These are phyloP conservation scores for Coemansia sp. DNA, from an alignment of 192 early-diverging fungal species.

Conservation along the genomic window DNA sequence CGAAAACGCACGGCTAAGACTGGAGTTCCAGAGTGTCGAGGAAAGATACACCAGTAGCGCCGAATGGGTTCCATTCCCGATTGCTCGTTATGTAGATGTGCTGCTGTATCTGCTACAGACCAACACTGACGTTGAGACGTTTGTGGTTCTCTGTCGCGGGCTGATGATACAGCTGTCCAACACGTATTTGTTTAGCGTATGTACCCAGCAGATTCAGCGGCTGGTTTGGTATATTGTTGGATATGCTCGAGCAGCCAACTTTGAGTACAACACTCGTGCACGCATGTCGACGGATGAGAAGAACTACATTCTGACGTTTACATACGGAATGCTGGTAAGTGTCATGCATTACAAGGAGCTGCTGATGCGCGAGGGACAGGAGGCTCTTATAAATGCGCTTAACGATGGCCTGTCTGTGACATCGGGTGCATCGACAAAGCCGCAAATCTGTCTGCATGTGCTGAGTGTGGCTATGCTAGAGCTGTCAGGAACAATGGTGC, in stretches of 20 bases:
- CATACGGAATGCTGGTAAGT: slow-evolving; percentile 32
- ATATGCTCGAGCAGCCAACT: slow-evolving; percentile 53
- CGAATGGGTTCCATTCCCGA: slow-evolving; percentile 44
- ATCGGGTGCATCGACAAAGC: slow-evolving; percentile 59
- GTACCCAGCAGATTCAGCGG: slow-evolving; percentile 53
- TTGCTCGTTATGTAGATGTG: slow-evolving; percentile 58
- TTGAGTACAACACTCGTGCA: slow-evolving; percentile 20
- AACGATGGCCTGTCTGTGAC: slow-evolving; percentile 62
- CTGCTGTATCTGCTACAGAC: slow-evolving; percentile 62
- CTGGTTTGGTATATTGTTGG: slow-evolving; percentile 65
- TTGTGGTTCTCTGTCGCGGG: slow-evolving; percentile 63
- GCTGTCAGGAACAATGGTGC: slow-evolving; percentile 73
- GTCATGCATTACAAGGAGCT: slow-evolving; percentile 54
- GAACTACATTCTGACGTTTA: slow-evolving; percentile 16
- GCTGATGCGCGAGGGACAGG: slow-evolving; percentile 64
- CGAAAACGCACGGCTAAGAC: slow-evolving; percentile 39
- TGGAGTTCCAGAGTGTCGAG: slow-evolving; percentile 7
- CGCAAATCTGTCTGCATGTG: slow-evolving; percentile 78
- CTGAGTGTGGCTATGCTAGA: slow-evolving; percentile 78
- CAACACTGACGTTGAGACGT: slow-evolving; percentile 71
- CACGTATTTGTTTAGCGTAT: slow-evolving; percentile 68
- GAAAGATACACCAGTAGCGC: neutral
- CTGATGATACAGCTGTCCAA: slow-evolving; percentile 71
- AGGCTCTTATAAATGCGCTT: slow-evolving; percentile 72
- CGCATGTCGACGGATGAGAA: slow-evolving; percentile 23